Evolutionary conservation across 805 yeast species (phyloP).

Genomic region (Ogataea trehalophila): DNA sequence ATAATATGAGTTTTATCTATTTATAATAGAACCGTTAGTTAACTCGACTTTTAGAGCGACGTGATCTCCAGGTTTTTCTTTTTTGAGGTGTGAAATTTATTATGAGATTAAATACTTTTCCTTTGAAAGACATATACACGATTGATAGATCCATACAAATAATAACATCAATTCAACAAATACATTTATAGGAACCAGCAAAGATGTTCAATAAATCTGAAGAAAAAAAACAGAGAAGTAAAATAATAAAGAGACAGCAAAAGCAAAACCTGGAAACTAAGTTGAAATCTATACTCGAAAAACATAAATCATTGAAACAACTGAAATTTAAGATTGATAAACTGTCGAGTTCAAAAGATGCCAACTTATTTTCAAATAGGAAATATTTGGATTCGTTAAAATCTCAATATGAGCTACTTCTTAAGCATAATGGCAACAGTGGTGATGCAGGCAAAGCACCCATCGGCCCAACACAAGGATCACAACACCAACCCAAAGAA

Average conservation of each 20-base stretch:
- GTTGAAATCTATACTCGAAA: conserved; percentile 5
- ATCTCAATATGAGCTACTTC: conserved; percentile 13
- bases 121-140: too few relatives aligned
- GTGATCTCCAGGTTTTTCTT: too few relatives aligned
- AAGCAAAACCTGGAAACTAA: conserved; percentile 6
- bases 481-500: neutral
- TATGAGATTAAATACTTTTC: too few relatives aligned
- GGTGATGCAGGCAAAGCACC: neutral
- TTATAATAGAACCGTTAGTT: too few relatives aligned
- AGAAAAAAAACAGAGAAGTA: conserved; percentile 4
- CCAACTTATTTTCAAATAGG: conserved; percentile 11
- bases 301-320: conserved; percentile 6
- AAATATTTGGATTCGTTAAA: conserved; percentile 14
- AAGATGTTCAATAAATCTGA: conserved; percentile 1
- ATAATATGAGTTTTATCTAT: too few relatives aligned
- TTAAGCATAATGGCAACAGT: conserved; percentile 9
- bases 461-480: neutral
- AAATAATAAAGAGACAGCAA: conserved; percentile 4
- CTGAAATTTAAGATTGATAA: conserved; percentile 9
- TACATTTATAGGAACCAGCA: neutral
- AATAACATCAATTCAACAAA: neutral
- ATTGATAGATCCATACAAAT: too few relatives aligned
- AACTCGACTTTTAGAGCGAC: too few relatives aligned
- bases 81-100: too few relatives aligned
- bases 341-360: conserved; percentile 5